A percentile compares a stretch with the other conserved stretches of the same genome.
phyloP scores from a whole-genome alignment of 176 grass and related monocot species.

The Aegilops speltoides region DNA sequence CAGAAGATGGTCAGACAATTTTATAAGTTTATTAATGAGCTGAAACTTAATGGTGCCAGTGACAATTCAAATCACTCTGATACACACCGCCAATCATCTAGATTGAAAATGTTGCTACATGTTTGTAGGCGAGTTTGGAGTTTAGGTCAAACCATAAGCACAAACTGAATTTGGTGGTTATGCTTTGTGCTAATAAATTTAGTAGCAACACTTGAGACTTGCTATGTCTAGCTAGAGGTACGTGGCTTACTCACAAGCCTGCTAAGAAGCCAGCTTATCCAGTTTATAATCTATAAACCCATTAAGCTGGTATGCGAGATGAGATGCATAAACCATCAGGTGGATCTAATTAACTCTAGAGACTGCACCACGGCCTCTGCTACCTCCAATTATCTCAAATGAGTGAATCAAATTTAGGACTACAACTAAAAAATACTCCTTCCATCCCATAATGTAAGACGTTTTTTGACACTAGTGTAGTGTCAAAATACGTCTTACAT shows the following conservation, averaged over 20 bases:
- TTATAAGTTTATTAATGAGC: neutral
- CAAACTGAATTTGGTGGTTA: slow-evolving; percentile 8
- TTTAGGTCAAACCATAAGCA: neutral
- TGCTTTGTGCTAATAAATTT: slow-evolving; percentile 2
- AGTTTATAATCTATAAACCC: neutral
- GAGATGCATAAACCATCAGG: neutral
- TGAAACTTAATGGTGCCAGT: neutral
- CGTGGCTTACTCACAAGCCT: neutral
- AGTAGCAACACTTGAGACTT: slow-evolving; percentile 15
- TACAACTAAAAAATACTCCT: neutral
- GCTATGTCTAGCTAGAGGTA: neutral
- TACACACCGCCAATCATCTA: neutral
- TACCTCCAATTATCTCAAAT: slow-evolving; percentile 10
- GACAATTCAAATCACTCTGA: neutral
- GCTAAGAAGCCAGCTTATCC: neutral
- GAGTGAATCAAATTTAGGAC: neutral
- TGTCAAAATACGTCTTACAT: no score
- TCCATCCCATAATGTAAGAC: no score
- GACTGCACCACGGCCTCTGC: neutral
- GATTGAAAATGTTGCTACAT: slow-evolving; percentile 2
- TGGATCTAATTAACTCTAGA: neutral
- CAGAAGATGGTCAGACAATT: neutral
- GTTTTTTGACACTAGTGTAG: no score
- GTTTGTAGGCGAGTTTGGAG: neutral
- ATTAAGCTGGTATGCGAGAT: neutral